Evolutionary conservation across 306 rosid species (phyloP), one percentile per base, ranked within the genome.

Genomic region (Hippophae tibetana): DNA sequence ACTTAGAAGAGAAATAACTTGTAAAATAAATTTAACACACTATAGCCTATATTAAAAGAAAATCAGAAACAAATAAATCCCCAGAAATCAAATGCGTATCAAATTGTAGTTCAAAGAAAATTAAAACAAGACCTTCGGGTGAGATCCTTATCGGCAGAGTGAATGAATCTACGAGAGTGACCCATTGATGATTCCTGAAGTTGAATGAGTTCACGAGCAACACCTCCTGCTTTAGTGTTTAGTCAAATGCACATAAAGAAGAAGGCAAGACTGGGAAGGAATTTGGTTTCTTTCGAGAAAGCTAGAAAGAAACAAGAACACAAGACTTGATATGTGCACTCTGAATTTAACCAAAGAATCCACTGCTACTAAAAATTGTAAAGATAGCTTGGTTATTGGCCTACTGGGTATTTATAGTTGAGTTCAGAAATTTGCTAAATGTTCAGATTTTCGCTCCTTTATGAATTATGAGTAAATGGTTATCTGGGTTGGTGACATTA

Each of bases 161-260:
- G 95, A 63, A 88, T 86, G 68, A 85, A 84, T 42, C 92, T 90
- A 56, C 99, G 94, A 76, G 97, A 93, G 66, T 97, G 95, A 73
- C 90, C 97, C 99, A 93, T 92, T 81, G 79, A 76, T 78, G 78
- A 52, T 54, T 67, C 48, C 67, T 49, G 60, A 44, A 63, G 66
- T 48, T 47, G 60, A 74, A 61, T 6, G 50, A 65, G 60, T 63
- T 66, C 64, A 43, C 69, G 54, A 56, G 47, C 64, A 61, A 43
- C 54, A 49, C 23, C 53, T 40, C 47, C 67, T 52, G 38, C 38
- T 23, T 27, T 41, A 4, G 38, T 31, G 58, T 43, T 7, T 53
- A n/a, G 41, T 38, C 41, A 61, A 23, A 13, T 14, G 14, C 12
- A 25, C 43, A 54, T 1, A 5, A 25, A 48, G 11, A 25, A 5